Evolutionary conservation across 2,329 filamentous ascomycete genomes (phyloP).

Genomic region (Scedosporium boydii): DNA sequence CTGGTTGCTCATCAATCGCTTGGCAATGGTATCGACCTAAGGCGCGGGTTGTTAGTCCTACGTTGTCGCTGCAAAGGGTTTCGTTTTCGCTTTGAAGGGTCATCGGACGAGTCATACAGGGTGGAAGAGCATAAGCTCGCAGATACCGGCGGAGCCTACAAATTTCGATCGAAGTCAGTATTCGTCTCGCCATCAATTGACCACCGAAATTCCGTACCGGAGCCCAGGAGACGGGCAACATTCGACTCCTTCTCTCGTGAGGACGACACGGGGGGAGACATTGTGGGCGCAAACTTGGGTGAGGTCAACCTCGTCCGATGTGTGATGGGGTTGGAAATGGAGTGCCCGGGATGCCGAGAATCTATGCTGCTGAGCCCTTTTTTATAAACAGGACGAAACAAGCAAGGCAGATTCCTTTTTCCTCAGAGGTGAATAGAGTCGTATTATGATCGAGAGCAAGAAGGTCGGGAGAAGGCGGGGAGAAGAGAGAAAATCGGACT

Average conservation of each 20-base stretch:
- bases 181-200: neutral
- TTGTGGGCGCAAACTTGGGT: neutral
- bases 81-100: neutral
- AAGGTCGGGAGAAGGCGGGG: conserved; percentile 1
- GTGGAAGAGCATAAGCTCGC: conserved; percentile 88
- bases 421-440: neutral
- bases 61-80: no score
- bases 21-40: conserved; percentile 94
- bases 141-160: conserved; percentile 81
- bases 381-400: neutral
- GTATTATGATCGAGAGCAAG: neutral
- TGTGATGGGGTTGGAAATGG: neutral
- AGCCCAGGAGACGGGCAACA: conserved; percentile 78
- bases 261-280: conserved; percentile 13
- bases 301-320: neutral
- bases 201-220: conserved; percentile 50
- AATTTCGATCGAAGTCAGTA: neutral
- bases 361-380: neutral
- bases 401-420: neutral
- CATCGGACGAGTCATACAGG: conserved; percentile 45
- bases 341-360: neutral
- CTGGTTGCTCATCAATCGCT: conserved; percentile 98
- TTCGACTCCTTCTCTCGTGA: conserved; percentile 72
- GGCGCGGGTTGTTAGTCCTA: neutral
- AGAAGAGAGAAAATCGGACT: conserved; percentile 1